Evolutionary conservation across 495 filamentous ascomycete species (phyloP), one percentile per base, ranked within the genome.

Genomic region (Penicillium atrosanguineum): DNA sequence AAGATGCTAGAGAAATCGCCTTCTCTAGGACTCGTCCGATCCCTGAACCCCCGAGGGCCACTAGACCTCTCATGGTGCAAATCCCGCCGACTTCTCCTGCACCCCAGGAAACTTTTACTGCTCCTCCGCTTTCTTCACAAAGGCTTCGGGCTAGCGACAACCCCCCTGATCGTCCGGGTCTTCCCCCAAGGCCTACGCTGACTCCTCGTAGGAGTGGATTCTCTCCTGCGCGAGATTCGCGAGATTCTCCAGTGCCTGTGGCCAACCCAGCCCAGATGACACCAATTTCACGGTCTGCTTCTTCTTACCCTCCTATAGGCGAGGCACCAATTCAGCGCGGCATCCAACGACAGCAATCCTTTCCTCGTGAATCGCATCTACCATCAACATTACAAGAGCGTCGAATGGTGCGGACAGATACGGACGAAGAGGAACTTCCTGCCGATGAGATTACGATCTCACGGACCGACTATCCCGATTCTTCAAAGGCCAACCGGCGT

Each of bases 401-500:
- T 8, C 58, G 64, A 15, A 42, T 59, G 1, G 50, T 28, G 12
- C 56, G 62, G 11, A 63, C 62, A n/a, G 62, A 68, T 41, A 68
- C 64, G 0, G 62, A 58, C 34, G 53, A 70, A 25, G 69, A 79
- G 53, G 60, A 71, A 59, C 11, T 60, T 60, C 4, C 56, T 20
- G 23, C 43, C 16, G 72, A 75, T 4, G 70, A 75, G 18, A 46
- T 59, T 0, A 50, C 62, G 16, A 57, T 74, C 7, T 58, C 62
- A 9, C 61, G 68, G 16, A 72, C 68, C 1, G 86, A 90, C 48
- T 96, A 87, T 67, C 93, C 94, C 11, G 92, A 97, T 71, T 75
- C 89, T 0, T 93, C 91, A 1, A 81, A 83, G 57, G 84, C 90
- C 1, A 97, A 96, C 62, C 81, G 94, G 38, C 83, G 92, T 26